Percentiles rank a stretch among this genome's conserved stretches.
These are phyloP conservation scores for Sclerospora graminicola DNA, from an alignment of 352 stramenopile species.

Conservation along the genomic window DNA sequence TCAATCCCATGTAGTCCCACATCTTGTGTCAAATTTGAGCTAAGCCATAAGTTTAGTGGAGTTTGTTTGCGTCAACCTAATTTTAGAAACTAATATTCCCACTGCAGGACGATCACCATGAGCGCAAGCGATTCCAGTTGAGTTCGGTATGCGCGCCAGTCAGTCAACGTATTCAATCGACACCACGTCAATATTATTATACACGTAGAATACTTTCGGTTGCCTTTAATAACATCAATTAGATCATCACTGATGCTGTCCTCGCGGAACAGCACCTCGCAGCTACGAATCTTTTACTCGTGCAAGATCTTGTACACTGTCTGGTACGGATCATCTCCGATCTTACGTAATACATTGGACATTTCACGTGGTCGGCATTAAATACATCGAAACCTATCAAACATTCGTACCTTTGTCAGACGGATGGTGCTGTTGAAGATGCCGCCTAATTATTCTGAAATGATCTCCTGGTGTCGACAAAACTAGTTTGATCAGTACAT, in stretches of 20 bases:
- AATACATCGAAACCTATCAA: not conserved
- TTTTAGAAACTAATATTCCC: slow-evolving; percentile 3
- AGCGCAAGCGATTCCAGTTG: slow-evolving; percentile 92
- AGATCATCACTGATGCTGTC: slow-evolving; percentile 96
- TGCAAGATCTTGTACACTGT: slow-evolving; percentile 87
- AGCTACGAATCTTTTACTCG: slow-evolving; percentile 98
- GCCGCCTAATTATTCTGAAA: too few relatives aligned
- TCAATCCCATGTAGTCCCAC: slow-evolving; percentile 88
- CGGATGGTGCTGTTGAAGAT: slow-evolving; percentile 94
- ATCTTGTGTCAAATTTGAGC: slow-evolving; percentile 95
- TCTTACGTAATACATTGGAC: slow-evolving; percentile 19
- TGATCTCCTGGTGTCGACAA: too few relatives aligned
- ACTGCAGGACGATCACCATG: slow-evolving; percentile 66
- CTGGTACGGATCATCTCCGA: slow-evolving; percentile 81
- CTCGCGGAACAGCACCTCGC: slow-evolving; percentile 95
- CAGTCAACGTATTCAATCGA: slow-evolving; percentile 98
- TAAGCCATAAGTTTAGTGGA: slow-evolving; percentile 26
- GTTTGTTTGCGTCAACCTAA: not conserved
- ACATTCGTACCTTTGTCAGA: slow-evolving; percentile 85
- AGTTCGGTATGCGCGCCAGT: slow-evolving; percentile 92
- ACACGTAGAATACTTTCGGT: slow-evolving; percentile 99
- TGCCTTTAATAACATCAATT: slow-evolving; percentile 98
- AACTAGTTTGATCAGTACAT: too few relatives aligned
- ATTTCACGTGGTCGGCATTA: not conserved
- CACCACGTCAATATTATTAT: slow-evolving; percentile 99